These are phyloP conservation scores for Candida sojae DNA, from an alignment of 1,139 yeast species.

Conservation along the genomic window DNA sequence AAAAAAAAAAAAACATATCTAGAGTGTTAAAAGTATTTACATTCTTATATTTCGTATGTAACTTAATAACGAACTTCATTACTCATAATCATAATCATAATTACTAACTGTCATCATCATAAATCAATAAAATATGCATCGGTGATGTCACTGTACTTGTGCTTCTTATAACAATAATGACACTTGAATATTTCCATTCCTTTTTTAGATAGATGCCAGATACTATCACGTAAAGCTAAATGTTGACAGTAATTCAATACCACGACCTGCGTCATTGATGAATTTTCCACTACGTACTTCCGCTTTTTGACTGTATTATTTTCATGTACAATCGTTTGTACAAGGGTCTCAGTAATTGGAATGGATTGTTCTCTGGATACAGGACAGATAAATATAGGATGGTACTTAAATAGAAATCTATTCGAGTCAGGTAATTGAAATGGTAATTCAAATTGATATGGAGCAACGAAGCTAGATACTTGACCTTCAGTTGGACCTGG, in stretches of 20 bases:
- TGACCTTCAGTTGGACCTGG: slow-evolving; percentile 1
- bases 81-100: slow-evolving; percentile 15
- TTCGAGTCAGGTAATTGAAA: slow-evolving; percentile 46
- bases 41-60: too few relatives aligned
- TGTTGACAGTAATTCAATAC: slow-evolving; percentile 47
- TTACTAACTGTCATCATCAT: slow-evolving; percentile 1
- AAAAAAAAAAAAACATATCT: too few relatives aligned
- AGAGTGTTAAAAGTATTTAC: too few relatives aligned
- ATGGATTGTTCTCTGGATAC: slow-evolving; percentile 77
- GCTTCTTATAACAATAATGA: slow-evolving; percentile 52
- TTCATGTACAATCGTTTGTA: slow-evolving; percentile 11
- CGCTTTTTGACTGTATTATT: slow-evolving; percentile 23
- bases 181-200: slow-evolving; percentile 48
- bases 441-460: slow-evolving; percentile 39
- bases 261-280: slow-evolving; percentile 40
- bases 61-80: neutral
- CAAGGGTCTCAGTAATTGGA: slow-evolving; percentile 30
- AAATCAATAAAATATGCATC: slow-evolving; percentile 48
- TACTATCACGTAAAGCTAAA: slow-evolving; percentile 46
- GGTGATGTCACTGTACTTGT: slow-evolving; percentile 41
- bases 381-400: slow-evolving; percentile 89
- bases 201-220: slow-evolving; percentile 46
- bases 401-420: slow-evolving; percentile 55
- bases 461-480: slow-evolving; percentile 18
- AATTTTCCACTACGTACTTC: slow-evolving; percentile 13